Base-by-base conservation (phyloP, 2,329 filamentous ascomycete genomes). In the Colletotrichum lentis region DNA sequence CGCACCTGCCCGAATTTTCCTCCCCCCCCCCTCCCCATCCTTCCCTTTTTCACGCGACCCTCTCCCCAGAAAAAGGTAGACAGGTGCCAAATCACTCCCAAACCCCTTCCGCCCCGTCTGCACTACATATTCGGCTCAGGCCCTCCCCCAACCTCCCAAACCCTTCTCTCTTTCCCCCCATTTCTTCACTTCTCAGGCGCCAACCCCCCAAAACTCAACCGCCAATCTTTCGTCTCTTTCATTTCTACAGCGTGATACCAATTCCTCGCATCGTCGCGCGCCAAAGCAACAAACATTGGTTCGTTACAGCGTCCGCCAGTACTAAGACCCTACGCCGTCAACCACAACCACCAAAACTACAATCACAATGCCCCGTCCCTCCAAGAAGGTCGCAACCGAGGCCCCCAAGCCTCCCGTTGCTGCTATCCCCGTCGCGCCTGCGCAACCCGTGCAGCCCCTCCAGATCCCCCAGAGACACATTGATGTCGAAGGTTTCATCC, bases 401-500 rank as follows among this genome's bases (percentile, higher is more conserved):
- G 77, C 78, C 74, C 73, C 78, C 62, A 79, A 78, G 74, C 72
- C 76, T 65, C 66, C 66, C 56, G 75, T 78, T 50, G 75, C 77
- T 39, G 75, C 75, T 44, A 75, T 75, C 60, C 74, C 75, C 57
- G 74, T 77, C 47, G 76, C 76, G 39, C 73, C 76, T 64, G 74
- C 78, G 46, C 72, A 77, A 64, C 78, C 81, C 56, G 67, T 70
- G 43, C 64, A 63, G 31, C 64, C 67, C 20, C 73, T 72, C 52
- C 73, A 74, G 62, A 63, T 71, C 57, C 70, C 66, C 35, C 71
- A 73, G 60, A 72, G 67, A 22, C 68, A 83, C 49, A 87, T 91
- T 71, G 88, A 93, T 70, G 85, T 91, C 65, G 90, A 93, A 67
- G 90, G 92, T 78, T 95, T 95, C 77, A 86, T 92, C 69, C 86